Evolutionary conservation across 805 yeast genomes (phyloP), one percentile per base, ranked within the genome.

Genomic region (Ogataea zsoltii): DNA sequence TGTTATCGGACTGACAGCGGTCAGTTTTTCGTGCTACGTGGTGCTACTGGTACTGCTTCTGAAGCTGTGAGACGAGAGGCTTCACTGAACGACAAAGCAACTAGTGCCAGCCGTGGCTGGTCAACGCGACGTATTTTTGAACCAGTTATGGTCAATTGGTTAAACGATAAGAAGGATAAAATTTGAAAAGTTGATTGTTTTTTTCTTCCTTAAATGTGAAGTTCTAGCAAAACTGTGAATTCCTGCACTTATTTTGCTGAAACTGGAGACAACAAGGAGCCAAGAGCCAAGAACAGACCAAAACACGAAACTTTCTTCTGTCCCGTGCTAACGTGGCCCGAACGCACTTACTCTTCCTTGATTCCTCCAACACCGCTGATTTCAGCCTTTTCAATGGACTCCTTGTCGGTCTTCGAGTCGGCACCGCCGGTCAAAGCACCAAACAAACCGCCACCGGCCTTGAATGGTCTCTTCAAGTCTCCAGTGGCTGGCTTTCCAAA

Each of bases 381-480:
- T 75, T 90, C 97, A 51, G 95, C 94, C 60, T 76, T 79, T 59
- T 85, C 89, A 58, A 89, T 82, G 26, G 96, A 74, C 60, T 87
- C 87, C 76, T 89, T 89, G 71, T 90, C 97, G 53, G 94, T 87
- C 74, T 83, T 82, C 58, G 79, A 74, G 37, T 75, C 85, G 44
- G 56, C 64, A 28, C 46, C 55, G 46, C 65, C 66, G 35, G 60
- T 62, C 50, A 55, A 57, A 53, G 56, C 78, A 49, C 91, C 88
- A 56, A 89, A 81, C 72, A 92, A 67, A 38, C 92, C 82, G 29
- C 59, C 61, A 42, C 90, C 81, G 48, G 91, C 82, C 76, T 88
- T 88, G 83, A 94, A 94, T 38, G 99, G 99, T 76, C 99, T 88
- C 80, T 89, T 88, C 70, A 90, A 81, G 60, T 87, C 96, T 56